Conservation (phyloP, 2,329 filamentous ascomycete genomes). For the Trichophyton verrucosum region DNA sequence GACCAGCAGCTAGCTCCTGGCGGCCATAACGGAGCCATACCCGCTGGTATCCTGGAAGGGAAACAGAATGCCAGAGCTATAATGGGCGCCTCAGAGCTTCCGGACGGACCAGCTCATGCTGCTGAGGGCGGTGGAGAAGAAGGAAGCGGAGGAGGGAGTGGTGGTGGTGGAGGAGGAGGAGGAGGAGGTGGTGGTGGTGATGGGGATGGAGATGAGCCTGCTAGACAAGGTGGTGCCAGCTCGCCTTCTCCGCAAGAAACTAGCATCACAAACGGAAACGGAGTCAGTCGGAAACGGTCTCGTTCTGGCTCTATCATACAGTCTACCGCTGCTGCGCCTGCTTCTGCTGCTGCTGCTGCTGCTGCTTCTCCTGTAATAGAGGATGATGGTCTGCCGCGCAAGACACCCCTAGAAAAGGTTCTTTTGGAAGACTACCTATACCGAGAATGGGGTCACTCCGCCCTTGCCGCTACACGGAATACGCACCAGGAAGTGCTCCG, state of each 20-base stretch:
- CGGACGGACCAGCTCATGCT: constrained; percentile 27
- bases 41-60: constrained; percentile 23
- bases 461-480: constrained; percentile 40
- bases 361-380: constrained; percentile 22
- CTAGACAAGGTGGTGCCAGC: constrained; percentile 12
- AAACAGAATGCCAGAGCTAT: constrained; percentile 37
- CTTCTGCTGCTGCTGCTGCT: no score
- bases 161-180: no score
- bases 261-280: constrained; percentile 37
- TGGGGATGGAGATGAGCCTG: constrained; percentile 27
- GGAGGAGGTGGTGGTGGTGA: no score
- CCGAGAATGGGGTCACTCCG: constrained; percentile 49
- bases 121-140: constrained; percentile 10
- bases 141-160: no score
- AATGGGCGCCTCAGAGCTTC: constrained; percentile 33
- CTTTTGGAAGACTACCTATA: constrained; percentile 53
- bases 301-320: constrained; percentile 46
- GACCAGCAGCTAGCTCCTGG: neutral
- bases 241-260: constrained; percentile 16
- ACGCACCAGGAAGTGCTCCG: constrained; percentile 47
- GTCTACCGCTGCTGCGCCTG: constrained; percentile 1
- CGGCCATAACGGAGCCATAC: neutral
- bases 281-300: constrained; percentile 45
- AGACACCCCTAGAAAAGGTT: constrained; percentile 37
- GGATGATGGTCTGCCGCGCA: constrained; percentile 25